Evolutionary conservation across 768 basidiomycete species (phyloP).

Genomic region (Tubosaeta sp.): DNA sequence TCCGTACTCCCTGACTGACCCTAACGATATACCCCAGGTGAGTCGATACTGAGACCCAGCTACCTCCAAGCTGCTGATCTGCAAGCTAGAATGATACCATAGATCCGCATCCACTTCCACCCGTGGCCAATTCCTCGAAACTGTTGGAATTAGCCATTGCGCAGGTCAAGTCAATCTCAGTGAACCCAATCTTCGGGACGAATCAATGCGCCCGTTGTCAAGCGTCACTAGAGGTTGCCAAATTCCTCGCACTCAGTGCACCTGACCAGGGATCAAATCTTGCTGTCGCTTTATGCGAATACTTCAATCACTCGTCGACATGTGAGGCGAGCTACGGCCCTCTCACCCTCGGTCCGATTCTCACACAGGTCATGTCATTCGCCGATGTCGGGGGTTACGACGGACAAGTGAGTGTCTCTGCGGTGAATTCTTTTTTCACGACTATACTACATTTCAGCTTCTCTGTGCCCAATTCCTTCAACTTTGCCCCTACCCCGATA

Average conservation of each 20-base stretch:
- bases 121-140: conserved; percentile 41
- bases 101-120: conserved; percentile 67
- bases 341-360: conserved; percentile 49
- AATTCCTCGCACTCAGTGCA: conserved; percentile 61
- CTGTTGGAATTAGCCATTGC: conserved; percentile 50
- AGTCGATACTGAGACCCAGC: not conserved
- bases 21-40: conserved; percentile 52
- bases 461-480: conserved; percentile 58
- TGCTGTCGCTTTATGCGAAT: conserved; percentile 56
- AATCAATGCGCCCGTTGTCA: conserved; percentile 58
- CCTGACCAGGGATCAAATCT: conserved; percentile 58
- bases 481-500: conserved; percentile 53
- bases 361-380: conserved; percentile 69
- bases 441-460: conserved; percentile 32
- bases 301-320: conserved; percentile 46
- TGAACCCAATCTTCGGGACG: conserved; percentile 49
- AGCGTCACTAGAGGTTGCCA: conserved; percentile 56
- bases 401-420: conserved; percentile 48
- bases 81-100: conserved; percentile 44
- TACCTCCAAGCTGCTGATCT: not conserved
- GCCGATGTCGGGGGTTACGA: conserved; percentile 71
- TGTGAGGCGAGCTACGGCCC: conserved; percentile 49
- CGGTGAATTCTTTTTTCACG: not conserved
- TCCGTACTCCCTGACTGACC: conserved; percentile 59
- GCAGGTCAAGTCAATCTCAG: conserved; percentile 54